These are phyloP conservation scores for Amorphotheca resinae DNA, from an alignment of 495 filamentous ascomycete genomes.

Conservation along the genomic window DNA sequence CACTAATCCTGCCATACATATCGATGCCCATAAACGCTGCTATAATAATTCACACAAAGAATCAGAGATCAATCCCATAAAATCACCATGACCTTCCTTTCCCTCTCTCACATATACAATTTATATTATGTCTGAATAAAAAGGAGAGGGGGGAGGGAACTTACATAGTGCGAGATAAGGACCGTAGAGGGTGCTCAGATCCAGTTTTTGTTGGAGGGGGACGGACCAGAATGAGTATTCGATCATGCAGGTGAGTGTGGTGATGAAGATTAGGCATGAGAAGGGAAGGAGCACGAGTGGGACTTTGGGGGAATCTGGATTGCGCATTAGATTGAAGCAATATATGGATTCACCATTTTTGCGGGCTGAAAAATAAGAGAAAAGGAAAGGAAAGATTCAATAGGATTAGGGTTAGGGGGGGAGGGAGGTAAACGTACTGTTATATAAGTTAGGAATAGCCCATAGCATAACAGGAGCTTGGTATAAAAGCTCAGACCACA, in stretches of 20 bases:
- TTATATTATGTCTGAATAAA: too few relatives aligned
- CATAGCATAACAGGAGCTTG: slow-evolving; percentile 58
- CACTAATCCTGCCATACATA: not conserved
- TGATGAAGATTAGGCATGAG: slow-evolving; percentile 55
- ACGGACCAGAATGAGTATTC: slow-evolving; percentile 26
- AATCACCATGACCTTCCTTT: too few relatives aligned
- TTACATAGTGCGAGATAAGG: slow-evolving; percentile 17
- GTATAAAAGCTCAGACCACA: slow-evolving; percentile 56
- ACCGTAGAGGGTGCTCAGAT: slow-evolving; percentile 12
- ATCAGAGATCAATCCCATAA: too few relatives aligned
- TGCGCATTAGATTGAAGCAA: not conserved
- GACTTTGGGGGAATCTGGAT: slow-evolving; percentile 42
- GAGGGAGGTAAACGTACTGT: slow-evolving; percentile 29
- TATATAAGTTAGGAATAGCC: slow-evolving; percentile 39
- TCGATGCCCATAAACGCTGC: slow-evolving; percentile 1
- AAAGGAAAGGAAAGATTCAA: too few relatives aligned
- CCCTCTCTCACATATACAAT: too few relatives aligned
- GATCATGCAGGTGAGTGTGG: slow-evolving; percentile 56
- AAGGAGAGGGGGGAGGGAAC: too few relatives aligned
- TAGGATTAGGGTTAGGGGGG: not conserved
- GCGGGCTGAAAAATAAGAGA: not conserved
- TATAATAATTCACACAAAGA: not conserved
- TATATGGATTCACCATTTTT: not conserved
- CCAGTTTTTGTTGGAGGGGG: slow-evolving; percentile 9
- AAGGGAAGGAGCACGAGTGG: slow-evolving; percentile 60